A percentile compares a stretch with the other conserved stretches of the same genome.
These are phyloP conservation scores for Euphorbia lathyris DNA, from an alignment of 345 rosid genomes.

Conservation along the genomic window DNA sequence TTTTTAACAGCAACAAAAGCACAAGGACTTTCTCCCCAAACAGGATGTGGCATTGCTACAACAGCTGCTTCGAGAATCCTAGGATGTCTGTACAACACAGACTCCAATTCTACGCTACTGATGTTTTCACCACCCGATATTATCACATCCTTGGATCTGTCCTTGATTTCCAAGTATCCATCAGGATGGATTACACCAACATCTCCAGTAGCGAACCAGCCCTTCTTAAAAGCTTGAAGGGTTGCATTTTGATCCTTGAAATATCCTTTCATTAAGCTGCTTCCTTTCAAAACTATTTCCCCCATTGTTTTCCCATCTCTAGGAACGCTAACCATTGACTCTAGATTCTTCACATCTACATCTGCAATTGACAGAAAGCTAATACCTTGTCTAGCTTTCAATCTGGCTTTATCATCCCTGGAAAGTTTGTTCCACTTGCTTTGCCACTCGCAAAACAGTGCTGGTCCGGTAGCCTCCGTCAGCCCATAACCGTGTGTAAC, in stretches of 20 bases:
- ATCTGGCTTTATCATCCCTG: conserved; percentile 23
- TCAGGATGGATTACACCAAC: conserved; percentile 47
- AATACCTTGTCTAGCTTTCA: conserved; percentile 62
- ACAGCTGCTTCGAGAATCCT: conserved; percentile 43
- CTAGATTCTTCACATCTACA: conserved; percentile 53
- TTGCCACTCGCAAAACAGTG: conserved; percentile 73
- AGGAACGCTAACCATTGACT: conserved; percentile 55
- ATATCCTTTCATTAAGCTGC: conserved; percentile 78
- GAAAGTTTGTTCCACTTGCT: conserved; percentile 54
- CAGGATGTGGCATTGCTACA: conserved; percentile 40
- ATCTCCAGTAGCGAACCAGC: conserved; percentile 47
- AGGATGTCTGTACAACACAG: conserved; percentile 38
- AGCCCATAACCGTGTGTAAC: conserved; percentile 75
- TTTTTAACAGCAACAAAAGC: conserved; percentile 29
- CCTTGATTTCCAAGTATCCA: conserved; percentile 47
- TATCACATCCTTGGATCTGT: conserved; percentile 45
- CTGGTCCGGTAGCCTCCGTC: conserved; percentile 69
- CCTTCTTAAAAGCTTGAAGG: conserved; percentile 40
- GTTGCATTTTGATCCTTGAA: conserved; percentile 51
- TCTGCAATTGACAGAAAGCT: conserved; percentile 56
- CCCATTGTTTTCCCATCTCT: conserved; percentile 62
- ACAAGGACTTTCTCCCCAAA: conserved; percentile 48
- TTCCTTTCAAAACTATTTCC: conserved; percentile 65
- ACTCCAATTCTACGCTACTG: conserved; percentile 44
- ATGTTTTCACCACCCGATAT: conserved; percentile 50